Base-by-base conservation (phyloP, 2,329 filamentous ascomycete species). In the Aureobasidium sp. region DNA sequence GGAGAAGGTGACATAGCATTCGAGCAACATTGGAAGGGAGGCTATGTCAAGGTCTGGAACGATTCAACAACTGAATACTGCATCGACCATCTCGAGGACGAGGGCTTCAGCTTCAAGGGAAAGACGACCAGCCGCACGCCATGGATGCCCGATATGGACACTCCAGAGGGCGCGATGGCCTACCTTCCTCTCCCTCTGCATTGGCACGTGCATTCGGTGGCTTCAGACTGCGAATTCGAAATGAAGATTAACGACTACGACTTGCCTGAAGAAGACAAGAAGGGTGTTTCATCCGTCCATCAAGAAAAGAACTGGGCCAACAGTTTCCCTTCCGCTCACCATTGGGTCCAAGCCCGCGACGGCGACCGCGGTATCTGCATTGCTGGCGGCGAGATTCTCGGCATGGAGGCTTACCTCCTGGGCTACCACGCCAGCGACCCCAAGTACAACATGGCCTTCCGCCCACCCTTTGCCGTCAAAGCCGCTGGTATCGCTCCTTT, bases 221-320 rank as follows among this genome's bases (percentile, higher is more conserved):
- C 68, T 42, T 79, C 78, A 1, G 66, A 71, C 1, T 74, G 73
- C 57, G 67, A 69, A 3, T 78, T 77, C 67, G 65, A 64, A 3
- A 70, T 81, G 42, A 64, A 66, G 5, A 75, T 80, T 5, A 70
- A 74, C 0, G 60, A 63, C 48, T 63, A 67, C 60, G 67, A 65
- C 63, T 68, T 66, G 7, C 65, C 59, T n/a, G 36, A 53, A 62
- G 70, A 55, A 59, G 70, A 69, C 64, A 65, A 32, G 1, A 63
- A 63, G 9, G 77, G 74, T 50, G 65, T 59, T 2, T 77, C 76
- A 3, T 70, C 68, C 1, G 73, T 80, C 1, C 78, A 81, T 65
- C 74, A 79, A 58, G 79, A 81, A 65, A 81, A 81, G 68, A 81
- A 81, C 65, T 81, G 77, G 78, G 78, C 78, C 1, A 69, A 69